Percentiles rank a stretch among this genome's conserved stretches.
Conservation (phyloP, 192 early-diverging fungal genomes). For the Fimicolochytrium jonesii region DNA sequence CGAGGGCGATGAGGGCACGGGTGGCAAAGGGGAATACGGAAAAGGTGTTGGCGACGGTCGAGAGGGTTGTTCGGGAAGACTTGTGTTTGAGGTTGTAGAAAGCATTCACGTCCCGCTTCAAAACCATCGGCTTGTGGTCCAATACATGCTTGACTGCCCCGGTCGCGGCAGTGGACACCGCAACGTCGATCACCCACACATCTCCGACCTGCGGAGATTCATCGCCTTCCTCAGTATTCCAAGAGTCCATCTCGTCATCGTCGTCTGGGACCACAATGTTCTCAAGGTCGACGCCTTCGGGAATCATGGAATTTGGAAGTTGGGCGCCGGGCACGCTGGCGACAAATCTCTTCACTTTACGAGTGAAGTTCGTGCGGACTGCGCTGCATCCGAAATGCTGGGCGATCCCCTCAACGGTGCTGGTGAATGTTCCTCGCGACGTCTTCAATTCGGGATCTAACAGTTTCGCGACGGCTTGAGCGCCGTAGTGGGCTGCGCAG, state of each 20-base stretch:
- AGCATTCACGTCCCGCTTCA: constrained; percentile 74
- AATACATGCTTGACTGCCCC: neutral
- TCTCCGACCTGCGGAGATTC: constrained; percentile 47
- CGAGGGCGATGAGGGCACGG: constrained; percentile 66
- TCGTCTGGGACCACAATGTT: constrained; percentile 78
- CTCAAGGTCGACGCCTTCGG: constrained; percentile 59
- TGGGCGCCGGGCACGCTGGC: constrained; percentile 11
- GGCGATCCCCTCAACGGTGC: constrained; percentile 71
- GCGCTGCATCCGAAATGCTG: constrained; percentile 73
- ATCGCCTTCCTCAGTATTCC: constrained; percentile 22
- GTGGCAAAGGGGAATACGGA: constrained; percentile 82
- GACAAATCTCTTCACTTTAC: constrained; percentile 55
- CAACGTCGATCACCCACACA: constrained; percentile 88
- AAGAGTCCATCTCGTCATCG: constrained; percentile 62
- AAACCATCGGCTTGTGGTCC: constrained; percentile 72
- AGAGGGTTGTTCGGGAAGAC: constrained; percentile 65
- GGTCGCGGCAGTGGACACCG: constrained; percentile 64
- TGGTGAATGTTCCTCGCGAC: constrained; percentile 59
- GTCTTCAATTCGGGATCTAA: constrained; percentile 65
- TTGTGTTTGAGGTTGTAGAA: constrained; percentile 84
- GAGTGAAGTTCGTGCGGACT: constrained; percentile 54
- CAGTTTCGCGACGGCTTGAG: constrained; percentile 78
- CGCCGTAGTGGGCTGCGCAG: constrained; percentile 81
- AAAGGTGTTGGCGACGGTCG: constrained; percentile 67
- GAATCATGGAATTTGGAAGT: constrained; percentile 54